A percentile compares a stretch with the other conserved stretches of the same genome.
phyloP scores from a whole-genome alignment of 129 eudicot genomes.

The Centrapalus pauciflorus region DNA sequence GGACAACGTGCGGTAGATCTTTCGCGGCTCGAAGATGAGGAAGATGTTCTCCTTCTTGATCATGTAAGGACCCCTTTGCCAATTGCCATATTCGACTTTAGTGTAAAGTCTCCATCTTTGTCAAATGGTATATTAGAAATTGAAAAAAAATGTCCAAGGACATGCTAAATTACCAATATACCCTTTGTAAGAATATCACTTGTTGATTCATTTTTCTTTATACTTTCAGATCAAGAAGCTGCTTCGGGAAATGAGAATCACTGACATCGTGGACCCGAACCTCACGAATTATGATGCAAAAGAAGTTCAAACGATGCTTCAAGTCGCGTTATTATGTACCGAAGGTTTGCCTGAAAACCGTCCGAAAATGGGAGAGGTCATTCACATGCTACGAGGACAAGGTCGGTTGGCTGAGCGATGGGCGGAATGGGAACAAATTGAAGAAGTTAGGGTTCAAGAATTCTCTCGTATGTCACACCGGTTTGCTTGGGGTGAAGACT shows the following conservation, averaged over 20 bases:
- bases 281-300: constrained; percentile 45
- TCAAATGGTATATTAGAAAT: not conserved
- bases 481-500: constrained; percentile 79
- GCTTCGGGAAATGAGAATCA: constrained; percentile 60
- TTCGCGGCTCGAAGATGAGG: constrained; percentile 93
- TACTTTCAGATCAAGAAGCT: constrained; percentile 67
- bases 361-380: constrained; percentile 80
- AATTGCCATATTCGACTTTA: not conserved
- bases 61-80: constrained; percentile 52
- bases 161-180: not conserved
- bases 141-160: too few relatives aligned
- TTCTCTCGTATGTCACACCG: constrained; percentile 54
- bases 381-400: constrained; percentile 71
- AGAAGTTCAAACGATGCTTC: constrained; percentile 80
- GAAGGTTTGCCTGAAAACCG: constrained; percentile 81
- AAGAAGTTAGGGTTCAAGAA: constrained; percentile 61
- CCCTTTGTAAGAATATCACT: not conserved
- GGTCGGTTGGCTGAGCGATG: constrained; percentile 84
- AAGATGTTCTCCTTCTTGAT: constrained; percentile 85
- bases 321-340: constrained; percentile 84
- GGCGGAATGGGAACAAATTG: constrained; percentile 89
- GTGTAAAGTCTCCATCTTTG: too few relatives aligned
- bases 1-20: constrained; percentile 96
- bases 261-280: constrained; percentile 74
- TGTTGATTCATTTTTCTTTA: not conserved